These are phyloP conservation scores for Phaeoacremonium minimum DNA, from an alignment of 2,329 filamentous ascomycete genomes.

Conservation along the genomic window DNA sequence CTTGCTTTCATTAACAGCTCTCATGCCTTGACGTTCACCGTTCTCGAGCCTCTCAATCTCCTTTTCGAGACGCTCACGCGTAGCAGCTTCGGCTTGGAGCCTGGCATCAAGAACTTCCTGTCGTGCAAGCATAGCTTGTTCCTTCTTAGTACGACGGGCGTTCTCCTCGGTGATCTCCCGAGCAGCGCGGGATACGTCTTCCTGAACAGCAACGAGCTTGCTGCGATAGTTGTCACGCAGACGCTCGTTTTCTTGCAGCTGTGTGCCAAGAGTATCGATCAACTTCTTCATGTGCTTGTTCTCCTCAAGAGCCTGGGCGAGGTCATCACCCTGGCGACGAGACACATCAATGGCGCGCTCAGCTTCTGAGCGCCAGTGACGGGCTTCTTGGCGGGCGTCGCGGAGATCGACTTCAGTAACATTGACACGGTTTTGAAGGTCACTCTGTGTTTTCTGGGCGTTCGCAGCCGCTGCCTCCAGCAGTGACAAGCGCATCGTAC, in stretches of 20 bases:
- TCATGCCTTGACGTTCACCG: slow-evolving; percentile 61
- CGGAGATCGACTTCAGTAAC: slow-evolving; percentile 50
- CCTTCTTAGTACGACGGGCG: slow-evolving; percentile 70
- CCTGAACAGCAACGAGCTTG: slow-evolving; percentile 81
- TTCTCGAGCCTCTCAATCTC: slow-evolving; percentile 63
- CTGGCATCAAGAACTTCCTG: slow-evolving; percentile 76
- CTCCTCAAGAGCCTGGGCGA: slow-evolving; percentile 44
- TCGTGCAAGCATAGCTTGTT: slow-evolving; percentile 72
- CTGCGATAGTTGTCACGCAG: slow-evolving; percentile 78
- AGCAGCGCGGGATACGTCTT: slow-evolving; percentile 77
- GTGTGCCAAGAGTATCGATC: slow-evolving; percentile 68
- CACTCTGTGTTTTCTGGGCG: slow-evolving; percentile 46
- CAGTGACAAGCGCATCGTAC: slow-evolving; percentile 57
- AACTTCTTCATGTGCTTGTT: slow-evolving; percentile 73
- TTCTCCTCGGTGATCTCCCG: slow-evolving; percentile 81
- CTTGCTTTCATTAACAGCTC: slow-evolving; percentile 58
- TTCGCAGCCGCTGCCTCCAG: slow-evolving; percentile 64
- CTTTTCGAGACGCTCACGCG: slow-evolving; percentile 60
- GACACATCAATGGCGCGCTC: slow-evolving; percentile 52
- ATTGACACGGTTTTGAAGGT: slow-evolving; percentile 52
- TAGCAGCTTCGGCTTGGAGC: slow-evolving; percentile 70
- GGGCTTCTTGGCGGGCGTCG: slow-evolving; percentile 50
- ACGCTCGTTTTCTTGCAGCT: slow-evolving; percentile 81
- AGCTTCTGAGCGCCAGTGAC: slow-evolving; percentile 59
- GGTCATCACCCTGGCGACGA: slow-evolving; percentile 43